These are phyloP conservation scores for Apiospora pterosperma DNA, from an alignment of 2,329 filamentous ascomycete species.

Conservation along the genomic window DNA sequence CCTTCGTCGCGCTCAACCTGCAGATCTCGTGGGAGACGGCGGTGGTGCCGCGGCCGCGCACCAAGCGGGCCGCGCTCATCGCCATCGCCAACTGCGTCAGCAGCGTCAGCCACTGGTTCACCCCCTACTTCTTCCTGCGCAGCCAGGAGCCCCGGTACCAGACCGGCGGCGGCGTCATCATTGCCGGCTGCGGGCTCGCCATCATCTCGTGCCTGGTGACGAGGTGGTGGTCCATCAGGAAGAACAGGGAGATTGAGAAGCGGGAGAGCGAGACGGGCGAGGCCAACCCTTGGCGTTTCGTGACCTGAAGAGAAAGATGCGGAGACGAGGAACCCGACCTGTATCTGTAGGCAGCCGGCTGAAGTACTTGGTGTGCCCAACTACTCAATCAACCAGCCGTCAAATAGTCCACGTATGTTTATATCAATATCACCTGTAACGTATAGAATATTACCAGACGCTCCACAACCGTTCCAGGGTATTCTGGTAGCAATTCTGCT, in stretches of 20 bases:
- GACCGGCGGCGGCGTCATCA: constrained; percentile 24
- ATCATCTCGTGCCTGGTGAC: constrained; percentile 15
- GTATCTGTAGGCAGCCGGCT: too few species aligned
- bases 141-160: constrained; percentile 28
- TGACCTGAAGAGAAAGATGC: neutral
- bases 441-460: too few species aligned
- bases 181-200: constrained; percentile 21
- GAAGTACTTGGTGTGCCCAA: too few species aligned
- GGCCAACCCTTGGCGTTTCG: constrained; percentile 6
- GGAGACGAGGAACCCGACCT: too few species aligned
- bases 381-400: too few species aligned
- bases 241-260: constrained; percentile 23
- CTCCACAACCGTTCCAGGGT: too few species aligned
- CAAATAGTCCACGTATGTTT: too few species aligned
- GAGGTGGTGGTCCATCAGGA: constrained; percentile 18
- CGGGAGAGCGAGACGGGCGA: constrained; percentile 5
- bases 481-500: too few species aligned
- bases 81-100: constrained; percentile 39
- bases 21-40: constrained; percentile 40
- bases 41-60: constrained; percentile 35
- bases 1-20: constrained; percentile 36
- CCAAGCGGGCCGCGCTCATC: constrained; percentile 38
- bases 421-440: too few species aligned
- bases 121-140: constrained; percentile 33
- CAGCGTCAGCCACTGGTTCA: constrained; percentile 38